Evolutionary conservation across 257 asterid genomes (phyloP).

Genomic region (Paulownia fortunei): DNA sequence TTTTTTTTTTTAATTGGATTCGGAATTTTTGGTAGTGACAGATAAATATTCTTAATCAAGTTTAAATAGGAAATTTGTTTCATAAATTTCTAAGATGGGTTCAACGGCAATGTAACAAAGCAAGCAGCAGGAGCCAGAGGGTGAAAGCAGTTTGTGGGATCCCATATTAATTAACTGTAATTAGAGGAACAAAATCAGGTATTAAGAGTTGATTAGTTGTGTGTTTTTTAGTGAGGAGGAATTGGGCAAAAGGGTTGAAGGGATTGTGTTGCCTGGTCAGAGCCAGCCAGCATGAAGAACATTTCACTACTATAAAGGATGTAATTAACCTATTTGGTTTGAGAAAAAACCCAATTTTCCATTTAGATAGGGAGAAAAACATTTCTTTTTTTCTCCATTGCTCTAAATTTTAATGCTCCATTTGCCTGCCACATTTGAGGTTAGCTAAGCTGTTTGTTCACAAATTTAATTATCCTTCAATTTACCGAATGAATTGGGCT

Average conservation of each 20-base stretch:
- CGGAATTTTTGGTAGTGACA: conserved; percentile 32
- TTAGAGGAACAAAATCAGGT: conserved; percentile 32
- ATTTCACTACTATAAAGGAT: background rate
- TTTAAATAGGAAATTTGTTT: background rate
- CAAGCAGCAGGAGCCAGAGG: background rate
- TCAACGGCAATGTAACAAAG: conserved; percentile 23
- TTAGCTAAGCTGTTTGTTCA: no score
- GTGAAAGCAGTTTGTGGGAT: background rate
- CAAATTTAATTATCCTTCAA: no score
- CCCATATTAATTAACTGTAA: background rate
- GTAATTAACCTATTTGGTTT: background rate
- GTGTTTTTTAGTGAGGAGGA: conserved; percentile 32
- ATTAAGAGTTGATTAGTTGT: conserved; percentile 36
- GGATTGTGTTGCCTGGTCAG: conserved; percentile 12
- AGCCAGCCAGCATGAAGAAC: conserved; percentile 19
- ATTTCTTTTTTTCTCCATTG: background rate
- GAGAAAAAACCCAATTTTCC: background rate
- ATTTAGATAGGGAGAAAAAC: background rate
- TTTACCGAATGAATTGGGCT: no score
- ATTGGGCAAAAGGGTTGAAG: background rate
- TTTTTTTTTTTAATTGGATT: conserved; percentile 15
- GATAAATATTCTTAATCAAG: conserved; percentile 33
- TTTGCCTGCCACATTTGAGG: no score
- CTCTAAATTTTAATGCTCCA: no score
- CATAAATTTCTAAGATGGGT: conserved; percentile 7